phyloP scores from a whole-genome alignment of 768 basidiomycete genomes.

The Lentinula aciculospora region DNA sequence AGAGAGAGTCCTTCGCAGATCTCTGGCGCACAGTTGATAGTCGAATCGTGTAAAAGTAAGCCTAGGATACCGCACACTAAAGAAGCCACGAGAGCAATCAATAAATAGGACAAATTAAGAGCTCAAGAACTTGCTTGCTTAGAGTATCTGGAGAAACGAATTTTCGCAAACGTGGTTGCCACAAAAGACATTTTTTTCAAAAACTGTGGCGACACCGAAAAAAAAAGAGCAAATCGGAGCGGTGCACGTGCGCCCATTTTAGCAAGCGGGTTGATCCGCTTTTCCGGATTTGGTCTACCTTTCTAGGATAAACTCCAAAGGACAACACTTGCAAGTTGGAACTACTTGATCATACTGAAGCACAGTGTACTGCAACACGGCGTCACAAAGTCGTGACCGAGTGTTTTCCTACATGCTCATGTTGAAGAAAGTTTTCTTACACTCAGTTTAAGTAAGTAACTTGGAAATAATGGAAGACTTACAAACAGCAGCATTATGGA shows the following conservation, averaged over 20 bases:
- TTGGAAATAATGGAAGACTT: no score
- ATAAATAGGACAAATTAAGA: not conserved
- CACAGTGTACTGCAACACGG: no score
- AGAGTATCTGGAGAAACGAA: not conserved
- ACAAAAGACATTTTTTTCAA: constrained; percentile 3
- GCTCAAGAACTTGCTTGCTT: not conserved
- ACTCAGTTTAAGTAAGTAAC: no score
- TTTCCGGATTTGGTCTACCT: no score
- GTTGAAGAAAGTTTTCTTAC: no score
- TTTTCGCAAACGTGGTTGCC: not conserved
- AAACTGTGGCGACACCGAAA: not conserved
- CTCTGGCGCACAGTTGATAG: constrained; percentile 72
- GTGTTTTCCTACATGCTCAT: no score
- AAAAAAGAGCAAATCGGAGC: not conserved
- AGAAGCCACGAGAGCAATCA: constrained; percentile 11
- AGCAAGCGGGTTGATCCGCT: not conserved
- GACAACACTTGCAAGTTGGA: no score
- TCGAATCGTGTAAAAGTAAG: constrained; percentile 75
- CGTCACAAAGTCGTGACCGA: no score
- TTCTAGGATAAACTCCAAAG: no score
- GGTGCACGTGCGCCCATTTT: not conserved
- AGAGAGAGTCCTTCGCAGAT: constrained; percentile 94
- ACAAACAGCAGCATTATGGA: no score
- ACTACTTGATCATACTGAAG: no score
- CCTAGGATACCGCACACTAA: constrained; percentile 92